phyloP scores from a whole-genome alignment of 179 eudicot genomes.

The Carnegiea gigantea region DNA sequence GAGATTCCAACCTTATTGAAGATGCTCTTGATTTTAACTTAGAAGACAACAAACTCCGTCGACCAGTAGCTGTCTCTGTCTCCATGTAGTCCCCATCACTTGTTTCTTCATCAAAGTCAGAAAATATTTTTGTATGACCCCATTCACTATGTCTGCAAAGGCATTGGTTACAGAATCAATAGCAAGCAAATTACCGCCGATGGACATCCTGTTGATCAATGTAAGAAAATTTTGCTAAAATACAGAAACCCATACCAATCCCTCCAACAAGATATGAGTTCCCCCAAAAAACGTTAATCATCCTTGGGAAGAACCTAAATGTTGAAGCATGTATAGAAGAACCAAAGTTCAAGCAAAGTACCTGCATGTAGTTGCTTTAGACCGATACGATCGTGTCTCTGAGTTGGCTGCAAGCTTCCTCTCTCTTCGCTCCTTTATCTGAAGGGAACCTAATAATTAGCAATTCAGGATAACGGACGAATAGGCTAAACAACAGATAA shows the following conservation, averaged over 20 bases:
- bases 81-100: conserved; percentile 59
- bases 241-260: background rate
- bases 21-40: conserved; percentile 50
- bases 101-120: conserved; percentile 70
- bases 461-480: background rate
- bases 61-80: conserved; percentile 47
- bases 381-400: conserved; percentile 56
- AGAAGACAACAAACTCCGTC: conserved; percentile 48
- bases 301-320: conserved; percentile 1
- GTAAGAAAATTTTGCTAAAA: background rate
- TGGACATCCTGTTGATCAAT: background rate
- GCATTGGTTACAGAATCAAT: background rate
- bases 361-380: conserved; percentile 93
- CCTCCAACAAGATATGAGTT: conserved; percentile 1
- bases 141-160: conserved; percentile 76
- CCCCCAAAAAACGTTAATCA: background rate
- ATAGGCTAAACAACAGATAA: background rate
- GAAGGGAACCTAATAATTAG: conserved; percentile 12
- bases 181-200: background rate
- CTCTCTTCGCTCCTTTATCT: conserved; percentile 83
- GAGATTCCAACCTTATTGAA: conserved; percentile 47
- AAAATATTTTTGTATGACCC: conserved; percentile 89
- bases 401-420: conserved; percentile 52
- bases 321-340: background rate
- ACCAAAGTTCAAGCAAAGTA: conserved; percentile 10